phyloP scores from a whole-genome alignment of 352 stramenopile genomes.

The Globisporangium mamillatum region DNA sequence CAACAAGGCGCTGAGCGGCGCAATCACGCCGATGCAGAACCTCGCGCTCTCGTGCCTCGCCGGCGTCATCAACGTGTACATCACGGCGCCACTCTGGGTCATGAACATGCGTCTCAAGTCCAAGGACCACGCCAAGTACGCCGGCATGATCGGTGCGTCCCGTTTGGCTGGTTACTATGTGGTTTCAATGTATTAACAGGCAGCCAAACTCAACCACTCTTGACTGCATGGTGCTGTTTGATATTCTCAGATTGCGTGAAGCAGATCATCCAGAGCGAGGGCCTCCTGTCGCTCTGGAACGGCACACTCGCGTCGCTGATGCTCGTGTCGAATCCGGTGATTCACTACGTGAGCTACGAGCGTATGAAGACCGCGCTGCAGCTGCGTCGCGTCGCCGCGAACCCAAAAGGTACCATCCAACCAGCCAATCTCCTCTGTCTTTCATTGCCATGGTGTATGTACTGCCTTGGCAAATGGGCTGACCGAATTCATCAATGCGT shows the following conservation, averaged over 20 bases:
- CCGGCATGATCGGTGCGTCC: conserved; percentile 29
- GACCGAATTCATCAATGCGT: neutral
- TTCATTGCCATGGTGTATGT: no score
- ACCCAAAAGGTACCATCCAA: conserved; percentile 12
- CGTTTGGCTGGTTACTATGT: neutral
- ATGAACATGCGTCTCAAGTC: conserved; percentile 92
- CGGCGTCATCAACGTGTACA: conserved; percentile 86
- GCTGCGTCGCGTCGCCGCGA: conserved; percentile 25
- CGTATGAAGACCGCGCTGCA: conserved; percentile 82
- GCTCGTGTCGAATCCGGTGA: conserved; percentile 94
- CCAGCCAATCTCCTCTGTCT: neutral
- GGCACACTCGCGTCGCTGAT: conserved; percentile 90
- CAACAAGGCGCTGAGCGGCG: conserved; percentile 28
- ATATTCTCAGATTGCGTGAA: conserved; percentile 35
- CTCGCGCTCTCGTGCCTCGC: conserved; percentile 63
- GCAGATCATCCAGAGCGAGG: conserved; percentile 70
- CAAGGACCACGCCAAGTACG: conserved; percentile 68
- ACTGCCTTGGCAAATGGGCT: no score
- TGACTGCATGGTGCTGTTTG: neutral
- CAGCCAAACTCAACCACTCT: conserved; percentile 21
- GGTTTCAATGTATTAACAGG: neutral
- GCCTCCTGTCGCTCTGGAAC: conserved; percentile 88
- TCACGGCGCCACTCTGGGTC: conserved; percentile 91
- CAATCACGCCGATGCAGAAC: conserved; percentile 56
- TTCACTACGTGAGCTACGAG: conserved; percentile 96